Evolutionary conservation across 2,329 filamentous ascomycete genomes (phyloP).

Genomic region (Aspergillus felis): DNA sequence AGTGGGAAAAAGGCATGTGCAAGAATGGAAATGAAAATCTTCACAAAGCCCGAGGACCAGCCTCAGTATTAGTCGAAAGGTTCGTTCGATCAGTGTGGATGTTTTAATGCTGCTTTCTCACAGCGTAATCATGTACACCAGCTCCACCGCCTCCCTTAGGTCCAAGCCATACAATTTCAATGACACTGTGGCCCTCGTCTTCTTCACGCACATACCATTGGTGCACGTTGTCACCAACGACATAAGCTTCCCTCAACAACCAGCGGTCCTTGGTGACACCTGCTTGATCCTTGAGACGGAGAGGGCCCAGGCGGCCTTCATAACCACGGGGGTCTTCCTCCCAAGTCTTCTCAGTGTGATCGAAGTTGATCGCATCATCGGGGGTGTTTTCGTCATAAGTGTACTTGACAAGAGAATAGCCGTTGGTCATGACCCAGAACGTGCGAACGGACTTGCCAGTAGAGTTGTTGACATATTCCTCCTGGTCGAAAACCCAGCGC

Average conservation of each 20-base stretch:
- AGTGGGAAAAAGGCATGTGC: slow-evolving; percentile 32
- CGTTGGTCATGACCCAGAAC: slow-evolving; percentile 45
- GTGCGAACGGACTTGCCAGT: slow-evolving; percentile 34
- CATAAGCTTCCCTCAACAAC: slow-evolving; percentile 35
- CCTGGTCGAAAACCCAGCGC: slow-evolving; percentile 43
- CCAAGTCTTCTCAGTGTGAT: slow-evolving; percentile 43
- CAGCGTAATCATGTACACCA: slow-evolving; percentile 28
- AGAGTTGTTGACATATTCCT: slow-evolving; percentile 31
- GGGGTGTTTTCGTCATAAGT: slow-evolving; percentile 34
- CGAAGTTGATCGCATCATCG: slow-evolving; percentile 41
- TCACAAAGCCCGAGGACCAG: slow-evolving; percentile 32
- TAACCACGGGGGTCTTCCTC: slow-evolving; percentile 40
- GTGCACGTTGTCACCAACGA: slow-evolving; percentile 42
- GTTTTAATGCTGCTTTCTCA: slow-evolving; percentile 25
- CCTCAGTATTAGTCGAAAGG: slow-evolving; percentile 23
- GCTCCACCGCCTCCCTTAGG: slow-evolving; percentile 36
- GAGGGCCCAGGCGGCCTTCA: slow-evolving; percentile 37
- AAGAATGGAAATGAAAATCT: slow-evolving; percentile 26
- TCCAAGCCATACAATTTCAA: slow-evolving; percentile 43
- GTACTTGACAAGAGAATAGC: slow-evolving; percentile 42
- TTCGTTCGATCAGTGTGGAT: slow-evolving; percentile 12
- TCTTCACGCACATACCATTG: slow-evolving; percentile 41
- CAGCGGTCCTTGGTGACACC: slow-evolving; percentile 41
- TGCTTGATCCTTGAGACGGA: slow-evolving; percentile 37
- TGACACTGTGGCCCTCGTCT: slow-evolving; percentile 38